Percentiles rank a stretch among this genome's conserved stretches.
Evolutionary conservation across 192 early-diverging fungal species (phyloP).

Genomic region (Spinellus fusiger): DNA sequence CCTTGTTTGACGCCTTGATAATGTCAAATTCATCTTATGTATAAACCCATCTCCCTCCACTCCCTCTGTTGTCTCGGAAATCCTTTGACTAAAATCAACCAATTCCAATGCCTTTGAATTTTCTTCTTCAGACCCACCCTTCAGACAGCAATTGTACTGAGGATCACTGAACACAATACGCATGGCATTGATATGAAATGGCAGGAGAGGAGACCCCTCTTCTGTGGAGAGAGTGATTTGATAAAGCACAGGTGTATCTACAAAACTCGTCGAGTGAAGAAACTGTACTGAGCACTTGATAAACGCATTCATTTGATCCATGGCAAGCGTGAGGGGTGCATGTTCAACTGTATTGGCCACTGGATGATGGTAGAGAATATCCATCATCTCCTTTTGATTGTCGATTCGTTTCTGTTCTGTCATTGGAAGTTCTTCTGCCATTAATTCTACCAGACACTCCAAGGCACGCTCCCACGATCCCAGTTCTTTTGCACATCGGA

Average conservation of each 20-base stretch:
- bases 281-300: constrained; percentile 44
- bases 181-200: constrained; percentile 42
- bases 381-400: constrained; percentile 36
- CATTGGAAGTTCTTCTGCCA: constrained; percentile 37
- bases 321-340: constrained; percentile 32
- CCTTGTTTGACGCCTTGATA: constrained; percentile 42
- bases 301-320: constrained; percentile 66
- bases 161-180: constrained; percentile 54
- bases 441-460: constrained; percentile 67
- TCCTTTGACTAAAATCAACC: constrained; percentile 25
- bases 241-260: constrained; percentile 48
- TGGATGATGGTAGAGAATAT: constrained; percentile 20
- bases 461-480: constrained; percentile 53
- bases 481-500: constrained; percentile 66
- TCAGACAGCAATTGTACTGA: constrained; percentile 45
- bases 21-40: constrained; percentile 37
- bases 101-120: neutral
- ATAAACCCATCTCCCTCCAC: constrained; percentile 30
- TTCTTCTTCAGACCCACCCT: constrained; percentile 13
- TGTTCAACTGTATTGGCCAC: constrained; percentile 20
- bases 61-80: neutral
- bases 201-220: constrained; percentile 36
- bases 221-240: constrained; percentile 51
- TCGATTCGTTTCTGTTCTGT: constrained; percentile 19
- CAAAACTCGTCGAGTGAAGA: constrained; percentile 41